A percentile compares a stretch with the other conserved stretches of the same genome.
Conservation (phyloP, 1,139 yeast genomes). For the Saccharomyces hybrid region DNA sequence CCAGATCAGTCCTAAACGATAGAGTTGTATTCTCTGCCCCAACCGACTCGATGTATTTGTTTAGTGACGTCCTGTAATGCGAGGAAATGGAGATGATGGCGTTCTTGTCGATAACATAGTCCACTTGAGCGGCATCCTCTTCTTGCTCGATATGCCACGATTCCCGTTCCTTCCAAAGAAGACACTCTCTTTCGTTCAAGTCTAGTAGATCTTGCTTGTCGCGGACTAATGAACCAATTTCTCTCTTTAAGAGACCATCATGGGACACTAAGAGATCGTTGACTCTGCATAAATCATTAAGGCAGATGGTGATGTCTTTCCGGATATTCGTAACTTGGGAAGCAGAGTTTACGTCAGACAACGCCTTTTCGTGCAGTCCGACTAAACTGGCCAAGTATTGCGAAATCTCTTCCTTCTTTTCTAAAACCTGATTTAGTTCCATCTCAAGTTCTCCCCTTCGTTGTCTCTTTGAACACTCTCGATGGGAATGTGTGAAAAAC, state of each 20-base stretch:
- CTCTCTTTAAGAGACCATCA: constrained; percentile 24
- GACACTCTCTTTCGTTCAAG: constrained; percentile 9
- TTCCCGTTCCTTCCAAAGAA: constrained; percentile 8
- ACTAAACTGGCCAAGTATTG: constrained; percentile 17
- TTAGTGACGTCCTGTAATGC: constrained; percentile 16
- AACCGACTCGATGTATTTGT: constrained; percentile 21
- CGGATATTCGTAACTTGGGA: constrained; percentile 20
- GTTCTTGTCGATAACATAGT: background rate
- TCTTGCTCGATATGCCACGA: constrained; percentile 12
- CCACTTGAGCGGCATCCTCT: background rate
- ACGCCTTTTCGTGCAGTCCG: constrained; percentile 17
- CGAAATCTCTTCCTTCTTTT: constrained; percentile 19
- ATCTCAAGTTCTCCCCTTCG: constrained; percentile 6
- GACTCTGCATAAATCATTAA: constrained; percentile 22
- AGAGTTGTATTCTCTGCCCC: constrained; percentile 21
- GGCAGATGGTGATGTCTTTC: constrained; percentile 23
- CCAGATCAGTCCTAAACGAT: background rate
- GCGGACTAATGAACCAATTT: constrained; percentile 13
- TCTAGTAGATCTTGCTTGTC: constrained; percentile 12
- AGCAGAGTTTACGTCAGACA: constrained; percentile 14
- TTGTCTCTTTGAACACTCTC: background rate
- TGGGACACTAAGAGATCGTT: constrained; percentile 22
- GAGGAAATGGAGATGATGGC: constrained; percentile 11
- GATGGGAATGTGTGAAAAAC: background rate
- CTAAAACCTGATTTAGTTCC: constrained; percentile 21